phyloP scores from a whole-genome alignment of 2,329 filamentous ascomycete species.

The Dryadomyces quercivorus region DNA sequence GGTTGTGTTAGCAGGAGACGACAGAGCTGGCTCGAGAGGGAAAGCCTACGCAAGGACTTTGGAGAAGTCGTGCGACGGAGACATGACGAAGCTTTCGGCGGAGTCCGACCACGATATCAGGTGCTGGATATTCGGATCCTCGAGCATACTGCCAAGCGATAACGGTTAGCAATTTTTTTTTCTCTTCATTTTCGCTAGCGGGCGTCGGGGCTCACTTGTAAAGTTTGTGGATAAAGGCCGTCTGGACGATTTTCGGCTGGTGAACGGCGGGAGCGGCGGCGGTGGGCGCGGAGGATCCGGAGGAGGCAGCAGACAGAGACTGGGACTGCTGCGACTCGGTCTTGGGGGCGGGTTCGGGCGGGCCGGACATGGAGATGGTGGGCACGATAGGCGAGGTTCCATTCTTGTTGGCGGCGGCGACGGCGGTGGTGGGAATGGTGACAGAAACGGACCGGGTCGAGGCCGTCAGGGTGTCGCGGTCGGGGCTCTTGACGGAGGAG shows the following conservation, averaged over 20 bases:
- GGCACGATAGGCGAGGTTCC: slow-evolving; percentile 18
- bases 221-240: slow-evolving; percentile 96
- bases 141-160: slow-evolving; percentile 68
- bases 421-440: slow-evolving; percentile 17
- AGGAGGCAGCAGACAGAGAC: slow-evolving; percentile 22
- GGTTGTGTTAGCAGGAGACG: slow-evolving; percentile 9
- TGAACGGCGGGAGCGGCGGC: slow-evolving; percentile 65
- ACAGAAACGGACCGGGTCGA: no score
- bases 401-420: slow-evolving; percentile 15
- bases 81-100: slow-evolving; percentile 98
- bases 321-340: slow-evolving; percentile 22
- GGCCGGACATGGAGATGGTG: slow-evolving; percentile 5
- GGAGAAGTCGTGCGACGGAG: slow-evolving; percentile 90
- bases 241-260: slow-evolving; percentile 95
- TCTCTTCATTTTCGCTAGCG: no score
- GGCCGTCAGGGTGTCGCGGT: slow-evolving; percentile 19
- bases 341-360: slow-evolving; percentile 9
- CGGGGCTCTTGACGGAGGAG: slow-evolving; percentile 25
- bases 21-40: slow-evolving; percentile 7
- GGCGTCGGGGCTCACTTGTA: slow-evolving; percentile 63
- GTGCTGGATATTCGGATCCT: slow-evolving; percentile 85
- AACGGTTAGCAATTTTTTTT: background rate
- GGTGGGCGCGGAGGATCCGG: slow-evolving; percentile 21
- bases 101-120: slow-evolving; percentile 92
- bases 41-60: slow-evolving; percentile 84